Evolutionary conservation across 805 yeast species (phyloP).

Genomic region (Candida manassasensis): DNA sequence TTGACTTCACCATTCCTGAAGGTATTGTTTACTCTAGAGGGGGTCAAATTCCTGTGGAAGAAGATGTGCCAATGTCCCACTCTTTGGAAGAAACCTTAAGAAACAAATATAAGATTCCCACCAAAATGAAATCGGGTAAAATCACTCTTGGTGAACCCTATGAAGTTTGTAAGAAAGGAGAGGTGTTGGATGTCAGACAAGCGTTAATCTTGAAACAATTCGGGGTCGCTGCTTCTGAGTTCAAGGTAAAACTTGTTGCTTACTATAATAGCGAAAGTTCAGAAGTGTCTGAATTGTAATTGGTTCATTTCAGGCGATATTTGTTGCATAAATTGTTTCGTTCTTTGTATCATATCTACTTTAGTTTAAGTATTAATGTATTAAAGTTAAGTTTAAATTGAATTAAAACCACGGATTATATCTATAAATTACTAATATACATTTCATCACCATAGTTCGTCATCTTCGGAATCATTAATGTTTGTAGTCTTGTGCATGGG

Average conservation of each 20-base stretch:
- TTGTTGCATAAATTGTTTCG: slow-evolving; percentile 1
- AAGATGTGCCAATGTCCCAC: slow-evolving; percentile 95
- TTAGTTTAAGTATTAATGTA: background rate
- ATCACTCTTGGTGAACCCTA: slow-evolving; percentile 71
- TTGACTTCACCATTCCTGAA: slow-evolving; percentile 79
- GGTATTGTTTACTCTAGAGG: slow-evolving; percentile 95
- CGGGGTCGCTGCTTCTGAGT: slow-evolving; percentile 91
- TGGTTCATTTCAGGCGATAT: slow-evolving; percentile 5
- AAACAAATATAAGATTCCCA: slow-evolving; percentile 85
- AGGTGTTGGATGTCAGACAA: slow-evolving; percentile 80
- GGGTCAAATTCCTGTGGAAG: slow-evolving; percentile 84
- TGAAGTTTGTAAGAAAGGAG: slow-evolving; percentile 76
- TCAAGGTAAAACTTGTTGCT: slow-evolving; percentile 75
- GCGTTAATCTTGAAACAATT: slow-evolving; percentile 90
- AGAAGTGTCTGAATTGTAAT: slow-evolving; percentile 21
- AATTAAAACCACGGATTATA: slow-evolving; percentile 7
- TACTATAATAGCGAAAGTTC: slow-evolving; percentile 63
- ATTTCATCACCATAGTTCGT: slow-evolving; percentile 8
- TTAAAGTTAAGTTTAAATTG: no score
- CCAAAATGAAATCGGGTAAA: slow-evolving; percentile 85
- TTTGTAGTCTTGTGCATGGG: slow-evolving; percentile 3
- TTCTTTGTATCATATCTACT: slow-evolving; percentile 4
- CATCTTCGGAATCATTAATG: slow-evolving; percentile 4
- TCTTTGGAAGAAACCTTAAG: slow-evolving; percentile 92
- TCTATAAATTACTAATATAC: slow-evolving; percentile 6